Percentiles rank a stretch among this genome's conserved stretches.
Evolutionary conservation across 139 green algal genomes (phyloP).

Genomic region (Protoeuglena noctilucae): DNA sequence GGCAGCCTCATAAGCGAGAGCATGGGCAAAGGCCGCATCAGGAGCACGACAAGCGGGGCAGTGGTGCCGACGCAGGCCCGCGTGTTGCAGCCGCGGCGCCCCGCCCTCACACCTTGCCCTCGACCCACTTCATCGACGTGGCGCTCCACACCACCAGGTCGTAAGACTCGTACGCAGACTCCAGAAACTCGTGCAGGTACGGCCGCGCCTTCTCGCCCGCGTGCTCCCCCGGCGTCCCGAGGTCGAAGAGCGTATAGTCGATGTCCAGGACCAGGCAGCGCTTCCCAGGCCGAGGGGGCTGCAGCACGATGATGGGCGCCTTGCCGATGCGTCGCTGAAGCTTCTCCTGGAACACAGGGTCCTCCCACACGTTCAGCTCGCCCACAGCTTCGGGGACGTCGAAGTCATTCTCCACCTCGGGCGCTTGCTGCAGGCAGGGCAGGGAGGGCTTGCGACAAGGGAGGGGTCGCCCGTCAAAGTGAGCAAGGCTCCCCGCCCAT

Average conservation of each 20-base stretch:
- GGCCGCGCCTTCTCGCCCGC: constrained; percentile 22
- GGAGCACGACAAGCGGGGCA: too few relatives aligned
- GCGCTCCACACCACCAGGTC: constrained; percentile 39
- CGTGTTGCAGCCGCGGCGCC: too few relatives aligned
- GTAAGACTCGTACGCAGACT: constrained; percentile 20
- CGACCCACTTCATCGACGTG: constrained; percentile 33
- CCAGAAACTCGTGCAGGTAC: constrained; percentile 34
- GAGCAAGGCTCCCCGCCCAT: not conserved
- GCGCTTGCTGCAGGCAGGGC: not conserved
- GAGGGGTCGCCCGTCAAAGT: not conserved
- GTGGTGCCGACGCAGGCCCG: too few relatives aligned
- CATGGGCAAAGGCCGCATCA: too few relatives aligned
- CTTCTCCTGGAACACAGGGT: constrained; percentile 10
- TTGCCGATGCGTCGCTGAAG: constrained; percentile 9
- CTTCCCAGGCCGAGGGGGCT: constrained; percentile 18
- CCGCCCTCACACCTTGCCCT: constrained; percentile 46
- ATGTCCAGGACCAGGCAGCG: constrained; percentile 33
- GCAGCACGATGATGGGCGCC: constrained; percentile 7
- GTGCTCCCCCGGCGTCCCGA: constrained; percentile 25
- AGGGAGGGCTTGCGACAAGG: not conserved
- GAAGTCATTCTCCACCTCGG: constrained; percentile 14
- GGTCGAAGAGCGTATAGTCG: constrained; percentile 44
- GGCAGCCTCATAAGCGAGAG: too few relatives aligned
- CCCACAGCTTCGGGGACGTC: not conserved
- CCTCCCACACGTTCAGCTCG: not conserved